Evolutionary conservation across 768 basidiomycete species (phyloP).

Genomic region (Trametes cinnabarina): DNA sequence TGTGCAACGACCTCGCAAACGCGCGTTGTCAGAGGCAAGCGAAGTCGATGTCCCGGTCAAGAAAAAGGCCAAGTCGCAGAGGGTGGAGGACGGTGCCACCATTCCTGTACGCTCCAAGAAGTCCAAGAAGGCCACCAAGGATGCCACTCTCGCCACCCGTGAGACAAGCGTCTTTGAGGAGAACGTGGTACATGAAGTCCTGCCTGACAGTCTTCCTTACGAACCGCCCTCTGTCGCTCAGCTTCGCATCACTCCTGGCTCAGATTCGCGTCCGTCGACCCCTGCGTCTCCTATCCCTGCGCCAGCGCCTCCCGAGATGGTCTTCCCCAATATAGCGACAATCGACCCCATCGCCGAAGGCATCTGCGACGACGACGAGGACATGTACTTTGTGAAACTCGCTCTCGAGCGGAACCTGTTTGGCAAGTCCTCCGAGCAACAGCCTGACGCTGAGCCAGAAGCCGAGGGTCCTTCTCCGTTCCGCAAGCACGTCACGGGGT

Average conservation of each 20-base stretch:
- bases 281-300: constrained; percentile 44
- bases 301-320: constrained; percentile 30
- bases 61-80: constrained; percentile 38
- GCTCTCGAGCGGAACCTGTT: constrained; percentile 43
- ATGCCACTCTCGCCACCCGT: constrained; percentile 24
- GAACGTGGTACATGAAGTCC: constrained; percentile 47
- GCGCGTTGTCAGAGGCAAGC: constrained; percentile 29
- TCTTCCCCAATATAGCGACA: constrained; percentile 45
- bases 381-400: constrained; percentile 74
- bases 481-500: constrained; percentile 78
- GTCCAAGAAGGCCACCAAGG: constrained; percentile 41
- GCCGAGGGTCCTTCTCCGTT: constrained; percentile 49
- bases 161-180: constrained; percentile 10
- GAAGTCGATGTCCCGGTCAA: constrained; percentile 41
- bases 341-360: constrained; percentile 52
- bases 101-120: constrained; percentile 22
- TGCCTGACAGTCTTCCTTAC: constrained; percentile 49
- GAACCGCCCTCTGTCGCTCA: constrained; percentile 50
- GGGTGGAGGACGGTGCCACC: constrained; percentile 15
- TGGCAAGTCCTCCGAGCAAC: constrained; percentile 25
- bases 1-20: constrained; percentile 24
- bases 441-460: constrained; percentile 25
- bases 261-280: constrained; percentile 48
- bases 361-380: constrained; percentile 84
- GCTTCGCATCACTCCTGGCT: constrained; percentile 45